Conservation (phyloP, 768 basidiomycete genomes). For the Clathrus columnatus region DNA sequence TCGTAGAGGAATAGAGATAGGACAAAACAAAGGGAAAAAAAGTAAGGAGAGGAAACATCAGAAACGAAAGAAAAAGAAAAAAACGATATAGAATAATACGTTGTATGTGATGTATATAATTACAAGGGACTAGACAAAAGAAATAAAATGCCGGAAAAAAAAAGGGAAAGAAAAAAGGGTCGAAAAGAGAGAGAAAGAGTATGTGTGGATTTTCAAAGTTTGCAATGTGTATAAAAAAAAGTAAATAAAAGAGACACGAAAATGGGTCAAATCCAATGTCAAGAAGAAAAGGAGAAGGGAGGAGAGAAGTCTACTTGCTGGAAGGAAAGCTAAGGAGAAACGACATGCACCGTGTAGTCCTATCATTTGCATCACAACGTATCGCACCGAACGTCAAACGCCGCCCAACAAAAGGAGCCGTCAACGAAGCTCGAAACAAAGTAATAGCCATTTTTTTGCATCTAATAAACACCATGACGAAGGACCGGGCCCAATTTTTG, state of each 20-base stretch:
- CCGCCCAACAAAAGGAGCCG: not conserved
- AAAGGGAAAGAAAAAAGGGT: slow-evolving; percentile 16
- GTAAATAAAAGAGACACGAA: slow-evolving; percentile 19
- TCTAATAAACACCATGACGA: not conserved
- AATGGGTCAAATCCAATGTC: slow-evolving; percentile 3
- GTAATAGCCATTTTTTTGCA: not conserved
- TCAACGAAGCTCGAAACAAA: not conserved
- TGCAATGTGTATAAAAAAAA: slow-evolving; percentile 6
- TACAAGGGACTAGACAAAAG: not conserved
- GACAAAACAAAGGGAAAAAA: slow-evolving; percentile 5
- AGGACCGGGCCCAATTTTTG: too few species aligned
- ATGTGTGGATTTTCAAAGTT: slow-evolving; percentile 8
- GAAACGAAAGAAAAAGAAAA: slow-evolving; percentile 6
- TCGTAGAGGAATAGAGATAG: slow-evolving; percentile 1
- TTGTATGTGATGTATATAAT: not conserved
- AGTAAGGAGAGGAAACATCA: not conserved
- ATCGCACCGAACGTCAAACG: not conserved
- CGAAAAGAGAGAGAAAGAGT: slow-evolving; percentile 10
- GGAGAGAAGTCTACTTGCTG: not conserved
- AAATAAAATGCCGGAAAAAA: not conserved
- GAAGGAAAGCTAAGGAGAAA: not conserved
- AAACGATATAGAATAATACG: not conserved
- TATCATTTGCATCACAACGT: slow-evolving; percentile 4
- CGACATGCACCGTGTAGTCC: not conserved
- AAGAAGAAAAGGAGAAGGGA: slow-evolving; percentile 1